Percentiles rank a stretch among this genome's conserved stretches.
Evolutionary conservation across 495 filamentous ascomycete genomes (phyloP).

Genomic region (Podospora pseudoanserina): DNA sequence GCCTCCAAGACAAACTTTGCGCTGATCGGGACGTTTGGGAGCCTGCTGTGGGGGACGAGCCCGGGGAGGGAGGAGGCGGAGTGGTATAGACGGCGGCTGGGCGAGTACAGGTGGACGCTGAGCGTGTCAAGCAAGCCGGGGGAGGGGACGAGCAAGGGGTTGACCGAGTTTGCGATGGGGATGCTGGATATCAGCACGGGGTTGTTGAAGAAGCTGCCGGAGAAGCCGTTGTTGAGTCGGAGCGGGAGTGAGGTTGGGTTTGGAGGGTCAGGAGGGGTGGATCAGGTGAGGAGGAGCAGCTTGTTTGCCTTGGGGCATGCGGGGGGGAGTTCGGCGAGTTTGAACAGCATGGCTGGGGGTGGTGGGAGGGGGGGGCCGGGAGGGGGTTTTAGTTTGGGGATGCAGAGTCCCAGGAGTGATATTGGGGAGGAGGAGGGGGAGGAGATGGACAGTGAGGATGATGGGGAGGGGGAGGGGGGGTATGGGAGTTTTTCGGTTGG

Average conservation of each 20-base stretch:
- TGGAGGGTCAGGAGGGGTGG: conserved; percentile 27
- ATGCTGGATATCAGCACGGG: conserved; percentile 65
- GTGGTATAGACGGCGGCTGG: conserved; percentile 83
- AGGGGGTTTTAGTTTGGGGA: neutral
- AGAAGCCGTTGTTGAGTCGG: conserved; percentile 51
- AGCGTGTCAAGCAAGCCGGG: conserved; percentile 79
- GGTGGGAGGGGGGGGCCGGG: conserved; percentile 5
- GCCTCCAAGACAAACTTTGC: conserved; percentile 78
- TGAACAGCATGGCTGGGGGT: conserved; percentile 25
- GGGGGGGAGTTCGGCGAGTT: conserved; percentile 14
- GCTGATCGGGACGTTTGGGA: conserved; percentile 75
- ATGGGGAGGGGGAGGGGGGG: conserved; percentile 43
- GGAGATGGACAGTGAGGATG: conserved; percentile 43
- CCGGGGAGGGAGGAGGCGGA: conserved; percentile 87
- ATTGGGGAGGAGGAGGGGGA: conserved; percentile 43
- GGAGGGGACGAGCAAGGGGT: conserved; percentile 44
- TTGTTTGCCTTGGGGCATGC: conserved; percentile 28
- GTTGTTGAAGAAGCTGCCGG: conserved; percentile 52
- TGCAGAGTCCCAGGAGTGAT: conserved; percentile 38
- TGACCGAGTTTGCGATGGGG: conserved; percentile 72
- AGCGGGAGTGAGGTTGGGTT: conserved; percentile 43
- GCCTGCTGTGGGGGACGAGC: conserved; percentile 78
- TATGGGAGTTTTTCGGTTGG: conserved; percentile 47
- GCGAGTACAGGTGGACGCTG: conserved; percentile 92
- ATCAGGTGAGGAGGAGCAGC: conserved; percentile 32